phyloP scores from a whole-genome alignment of 441 rosid genomes.

The Pelargonium citronellum region DNA sequence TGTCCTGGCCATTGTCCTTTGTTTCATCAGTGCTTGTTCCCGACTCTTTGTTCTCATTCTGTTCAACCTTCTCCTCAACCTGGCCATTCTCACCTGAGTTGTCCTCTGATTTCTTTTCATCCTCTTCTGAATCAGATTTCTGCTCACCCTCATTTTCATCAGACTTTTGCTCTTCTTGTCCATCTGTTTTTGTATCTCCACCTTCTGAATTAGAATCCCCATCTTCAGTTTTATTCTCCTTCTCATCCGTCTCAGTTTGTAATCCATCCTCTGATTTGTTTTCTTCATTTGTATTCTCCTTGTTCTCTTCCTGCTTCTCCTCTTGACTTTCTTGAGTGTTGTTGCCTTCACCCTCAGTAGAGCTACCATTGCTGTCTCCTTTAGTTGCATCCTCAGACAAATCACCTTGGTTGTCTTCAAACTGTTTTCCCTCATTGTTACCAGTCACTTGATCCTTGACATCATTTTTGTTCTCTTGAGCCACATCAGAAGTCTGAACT shows the following conservation, averaged over 20 bases:
- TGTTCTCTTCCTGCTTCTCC: conserved; percentile 31
- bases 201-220: conserved; percentile 31
- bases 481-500: conserved; percentile 44
- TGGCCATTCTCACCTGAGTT: conserved; percentile 33
- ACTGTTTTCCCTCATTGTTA: conserved; percentile 38
- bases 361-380: conserved; percentile 34
- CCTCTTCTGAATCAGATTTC: conserved; percentile 31
- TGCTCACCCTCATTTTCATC: conserved; percentile 34
- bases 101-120: conserved; percentile 30
- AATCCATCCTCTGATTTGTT: conserved; percentile 34
- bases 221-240: conserved; percentile 26
- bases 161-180: conserved; percentile 37
- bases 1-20: conserved; percentile 38
- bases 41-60: conserved; percentile 34
- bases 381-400: conserved; percentile 50
- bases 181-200: conserved; percentile 30
- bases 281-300: conserved; percentile 26
- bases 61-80: conserved; percentile 35
- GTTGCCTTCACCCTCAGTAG: conserved; percentile 25
- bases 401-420: conserved; percentile 50
- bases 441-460: conserved; percentile 37
- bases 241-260: conserved; percentile 22
- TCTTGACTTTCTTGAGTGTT: conserved; percentile 35
- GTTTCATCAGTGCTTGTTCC: conserved; percentile 32
- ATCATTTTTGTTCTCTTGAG: conserved; percentile 47